phyloP scores from a whole-genome alignment of 345 rosid species.

The Euclidium syriacum region DNA sequence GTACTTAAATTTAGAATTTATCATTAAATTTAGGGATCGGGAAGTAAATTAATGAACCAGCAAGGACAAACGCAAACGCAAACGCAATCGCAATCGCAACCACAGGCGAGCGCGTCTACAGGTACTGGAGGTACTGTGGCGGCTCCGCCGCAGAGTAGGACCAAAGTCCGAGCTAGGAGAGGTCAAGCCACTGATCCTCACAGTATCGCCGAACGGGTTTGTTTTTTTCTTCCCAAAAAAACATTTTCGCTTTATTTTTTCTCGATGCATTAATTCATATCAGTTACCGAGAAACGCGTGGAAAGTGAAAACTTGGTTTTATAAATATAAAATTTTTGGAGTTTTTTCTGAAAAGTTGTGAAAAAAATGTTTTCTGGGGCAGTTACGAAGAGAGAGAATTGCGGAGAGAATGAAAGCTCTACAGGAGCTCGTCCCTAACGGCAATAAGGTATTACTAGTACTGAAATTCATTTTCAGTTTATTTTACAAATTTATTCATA shows the following conservation, averaged over 20 bases:
- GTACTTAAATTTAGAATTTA: not conserved
- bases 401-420: slow-evolving; percentile 98
- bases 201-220: slow-evolving; percentile 93
- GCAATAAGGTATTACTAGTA: slow-evolving; percentile 98
- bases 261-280: not conserved
- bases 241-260: too few relatives aligned
- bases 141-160: slow-evolving; percentile 49
- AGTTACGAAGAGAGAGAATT: slow-evolving; percentile 96
- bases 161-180: slow-evolving; percentile 84
- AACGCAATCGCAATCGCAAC: slow-evolving; percentile 36
- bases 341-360: not conserved
- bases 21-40: slow-evolving; percentile 21
- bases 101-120: slow-evolving; percentile 39
- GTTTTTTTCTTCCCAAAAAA: not conserved
- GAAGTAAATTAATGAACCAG: slow-evolving; percentile 38
- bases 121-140: slow-evolving; percentile 29
- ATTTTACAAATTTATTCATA: not conserved
- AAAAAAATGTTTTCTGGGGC: slow-evolving; percentile 27
- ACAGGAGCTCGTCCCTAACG: slow-evolving; percentile 95
- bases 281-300: slow-evolving; percentile 13
- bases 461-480: too few relatives aligned
- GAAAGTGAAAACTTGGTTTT: not conserved
- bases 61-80: too few relatives aligned
- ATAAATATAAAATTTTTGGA: not conserved
- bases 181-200: slow-evolving; percentile 99